These are phyloP conservation scores for Camellia sinensis DNA, from an alignment of 148 eudicot genomes.

Conservation along the genomic window DNA sequence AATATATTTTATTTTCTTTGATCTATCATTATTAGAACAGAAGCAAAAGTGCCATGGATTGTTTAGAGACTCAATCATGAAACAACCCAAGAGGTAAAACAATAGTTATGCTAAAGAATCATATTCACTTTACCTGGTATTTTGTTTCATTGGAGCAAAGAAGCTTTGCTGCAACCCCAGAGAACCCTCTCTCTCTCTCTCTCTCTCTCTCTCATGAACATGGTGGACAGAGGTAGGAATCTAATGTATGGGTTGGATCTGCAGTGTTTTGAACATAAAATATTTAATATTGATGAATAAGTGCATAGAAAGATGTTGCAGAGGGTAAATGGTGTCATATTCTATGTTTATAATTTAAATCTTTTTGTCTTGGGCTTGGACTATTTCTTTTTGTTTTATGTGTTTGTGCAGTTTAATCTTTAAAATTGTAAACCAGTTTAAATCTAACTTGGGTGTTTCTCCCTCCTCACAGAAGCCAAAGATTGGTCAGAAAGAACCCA, in stretches of 20 bases:
- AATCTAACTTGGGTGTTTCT: slow-evolving; percentile 16
- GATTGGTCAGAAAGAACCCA: slow-evolving; percentile 28
- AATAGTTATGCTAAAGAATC: slow-evolving; percentile 6
- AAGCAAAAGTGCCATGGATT: slow-evolving; percentile 1
- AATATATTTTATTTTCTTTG: not conserved
- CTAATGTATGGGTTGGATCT: slow-evolving; percentile 49
- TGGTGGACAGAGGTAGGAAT: slow-evolving; percentile 38
- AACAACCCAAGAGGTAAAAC: slow-evolving; percentile 1
- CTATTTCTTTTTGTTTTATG: slow-evolving; percentile 40
- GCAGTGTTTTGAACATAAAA: slow-evolving; percentile 33
- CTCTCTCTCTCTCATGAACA: slow-evolving; percentile 18
- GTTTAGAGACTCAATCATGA: not conserved
- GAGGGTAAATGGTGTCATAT: slow-evolving; percentile 30
- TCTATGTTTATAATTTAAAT: slow-evolving; percentile 26
- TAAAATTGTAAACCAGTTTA: not conserved
- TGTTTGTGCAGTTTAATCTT: slow-evolving; percentile 18
- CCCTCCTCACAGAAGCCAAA: slow-evolving; percentile 33
- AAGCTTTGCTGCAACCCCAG: slow-evolving; percentile 9
- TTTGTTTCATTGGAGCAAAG: slow-evolving; percentile 3
- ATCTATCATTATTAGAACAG: slow-evolving; percentile 9
- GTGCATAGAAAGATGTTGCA: slow-evolving; percentile 31
- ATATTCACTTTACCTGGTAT: slow-evolving; percentile 28
- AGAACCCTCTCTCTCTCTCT: slow-evolving; percentile 16
- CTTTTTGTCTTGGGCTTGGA: slow-evolving; percentile 21
- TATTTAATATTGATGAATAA: slow-evolving; percentile 2